phyloP scores from a whole-genome alignment of 305 asterid species.

The Caryopteris hybrid region DNA sequence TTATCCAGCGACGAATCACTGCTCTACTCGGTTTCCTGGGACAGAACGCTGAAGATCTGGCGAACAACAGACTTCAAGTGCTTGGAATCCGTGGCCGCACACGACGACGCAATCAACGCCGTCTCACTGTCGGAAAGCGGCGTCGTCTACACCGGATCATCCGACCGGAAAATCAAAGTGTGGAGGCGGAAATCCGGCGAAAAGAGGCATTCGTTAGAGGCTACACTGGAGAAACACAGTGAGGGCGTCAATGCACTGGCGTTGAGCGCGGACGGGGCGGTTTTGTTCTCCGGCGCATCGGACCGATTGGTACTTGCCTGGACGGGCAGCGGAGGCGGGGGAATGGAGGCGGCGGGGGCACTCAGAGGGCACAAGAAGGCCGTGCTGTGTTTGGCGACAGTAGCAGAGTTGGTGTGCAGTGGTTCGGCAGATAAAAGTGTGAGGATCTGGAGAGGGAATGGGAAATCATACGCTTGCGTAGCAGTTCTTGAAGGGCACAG shows the following conservation, averaged over 20 bases:
- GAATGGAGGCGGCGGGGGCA: slow-evolving; percentile 46
- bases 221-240: slow-evolving; percentile 46
- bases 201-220: slow-evolving; percentile 35
- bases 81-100: slow-evolving; percentile 68
- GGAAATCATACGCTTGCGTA: slow-evolving; percentile 43
- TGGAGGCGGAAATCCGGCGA: slow-evolving; percentile 45
- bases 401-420: slow-evolving; percentile 48
- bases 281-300: slow-evolving; percentile 58
- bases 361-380: slow-evolving; percentile 60
- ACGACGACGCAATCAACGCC: slow-evolving; percentile 75
- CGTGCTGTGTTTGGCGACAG: slow-evolving; percentile 53
- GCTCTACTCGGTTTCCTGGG: slow-evolving; percentile 89
- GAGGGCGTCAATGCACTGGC: slow-evolving; percentile 70
- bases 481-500: slow-evolving; percentile 55
- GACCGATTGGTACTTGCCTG: slow-evolving; percentile 52
- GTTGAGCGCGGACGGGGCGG: slow-evolving; percentile 35
- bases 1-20: slow-evolving; percentile 44
- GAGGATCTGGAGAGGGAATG: slow-evolving; percentile 60
- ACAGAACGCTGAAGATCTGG: slow-evolving; percentile 66
- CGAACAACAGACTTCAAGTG: slow-evolving; percentile 54
- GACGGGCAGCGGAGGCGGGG: slow-evolving; percentile 23
- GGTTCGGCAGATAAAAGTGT: slow-evolving; percentile 77
- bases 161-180: slow-evolving; percentile 63
- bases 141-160: slow-evolving; percentile 56
- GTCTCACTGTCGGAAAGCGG: slow-evolving; percentile 36